Evolutionary conservation across 2,329 filamentous ascomycete genomes (phyloP), one percentile per base, ranked within the genome.

Genomic region (Penicillium sp.): DNA sequence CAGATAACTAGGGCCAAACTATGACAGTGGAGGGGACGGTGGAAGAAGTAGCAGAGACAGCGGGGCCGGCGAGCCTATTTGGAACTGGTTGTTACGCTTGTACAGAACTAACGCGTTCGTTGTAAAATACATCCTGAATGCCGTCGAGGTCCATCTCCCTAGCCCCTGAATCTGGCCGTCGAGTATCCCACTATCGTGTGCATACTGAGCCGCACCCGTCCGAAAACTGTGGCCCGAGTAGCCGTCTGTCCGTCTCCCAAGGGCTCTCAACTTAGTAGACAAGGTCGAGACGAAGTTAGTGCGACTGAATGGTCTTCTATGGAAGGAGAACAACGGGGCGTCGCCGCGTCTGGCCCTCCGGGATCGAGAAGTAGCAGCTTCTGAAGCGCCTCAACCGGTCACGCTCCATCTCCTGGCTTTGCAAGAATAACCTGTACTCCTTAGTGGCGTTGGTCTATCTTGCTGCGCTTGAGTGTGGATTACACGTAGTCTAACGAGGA

Each of bases 11-110:
- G 33, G 49, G 43, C 51, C 36, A 53, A 48, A 26, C 51, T 53
- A 53, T 44, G 51, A 53, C 48, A 46, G 51, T 54, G 46, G 51
- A 54, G 46, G 51, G 51, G 51, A 49, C 46, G 39, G 51, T 54
- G 51, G 51, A 14, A 47, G 52, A 54, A 42, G 13, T 34, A 54
- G 40, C 9, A 54, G 31, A 40, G 52, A 54, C 28, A 54, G 47
- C 33, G 47, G 47, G 6, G 52, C 52, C 13, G 42, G 47, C 46
- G 46, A 54, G 39, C 51, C 46, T 45, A 21, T 49, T 46, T 54
- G 39, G 23, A 49, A 54, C 51, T 54, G 51, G 46, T 49, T 39
- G 26, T 54, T 54, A 29, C 49, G 51, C 46, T 49, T 54, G 46
- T 48, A 53, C 11, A 53, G n/a, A 36, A 37, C 44, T 48, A 44